Conservation (phyloP, 192 early-diverging fungal genomes). For the Fimicolochytrium jonesii region DNA sequence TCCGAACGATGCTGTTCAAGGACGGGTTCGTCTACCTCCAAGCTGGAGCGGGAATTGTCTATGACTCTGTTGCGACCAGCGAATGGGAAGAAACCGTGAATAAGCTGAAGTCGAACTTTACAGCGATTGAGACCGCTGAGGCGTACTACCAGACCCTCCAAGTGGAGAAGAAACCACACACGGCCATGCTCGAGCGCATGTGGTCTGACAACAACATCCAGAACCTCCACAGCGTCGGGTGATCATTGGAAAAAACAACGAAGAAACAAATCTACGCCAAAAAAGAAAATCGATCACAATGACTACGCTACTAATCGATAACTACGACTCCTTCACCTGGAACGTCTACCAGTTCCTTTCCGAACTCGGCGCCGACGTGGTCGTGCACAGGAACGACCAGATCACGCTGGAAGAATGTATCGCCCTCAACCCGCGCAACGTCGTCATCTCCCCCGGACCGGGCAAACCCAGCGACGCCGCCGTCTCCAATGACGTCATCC, state of each 20-base stretch:
- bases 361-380: slow-evolving; percentile 85
- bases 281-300: no score
- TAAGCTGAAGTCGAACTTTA: slow-evolving; percentile 90
- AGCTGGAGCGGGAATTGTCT: slow-evolving; percentile 94
- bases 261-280: no score
- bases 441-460: slow-evolving; percentile 95
- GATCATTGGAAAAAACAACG: background rate
- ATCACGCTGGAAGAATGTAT: slow-evolving; percentile 81
- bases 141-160: slow-evolving; percentile 31
- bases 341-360: slow-evolving; percentile 96
- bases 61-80: slow-evolving; percentile 84
- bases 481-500: slow-evolving; percentile 83
- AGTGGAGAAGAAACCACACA: background rate
- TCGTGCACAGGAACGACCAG: slow-evolving; percentile 91
- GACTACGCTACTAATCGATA: slow-evolving; percentile 92
- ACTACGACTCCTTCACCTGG: slow-evolving; percentile 99
- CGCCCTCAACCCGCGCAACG: slow-evolving; percentile 81
- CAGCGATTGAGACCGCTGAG: slow-evolving; percentile 83
- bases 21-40: slow-evolving; percentile 92
- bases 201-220: background rate
- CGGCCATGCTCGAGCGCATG: background rate
- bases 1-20: slow-evolving; percentile 98
- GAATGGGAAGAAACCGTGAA: slow-evolving; percentile 97
- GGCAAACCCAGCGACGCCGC: slow-evolving; percentile 92
- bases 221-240: background rate